These are phyloP conservation scores for Penicillium nucicola DNA, from an alignment of 495 filamentous ascomycete species.

Conservation along the genomic window DNA sequence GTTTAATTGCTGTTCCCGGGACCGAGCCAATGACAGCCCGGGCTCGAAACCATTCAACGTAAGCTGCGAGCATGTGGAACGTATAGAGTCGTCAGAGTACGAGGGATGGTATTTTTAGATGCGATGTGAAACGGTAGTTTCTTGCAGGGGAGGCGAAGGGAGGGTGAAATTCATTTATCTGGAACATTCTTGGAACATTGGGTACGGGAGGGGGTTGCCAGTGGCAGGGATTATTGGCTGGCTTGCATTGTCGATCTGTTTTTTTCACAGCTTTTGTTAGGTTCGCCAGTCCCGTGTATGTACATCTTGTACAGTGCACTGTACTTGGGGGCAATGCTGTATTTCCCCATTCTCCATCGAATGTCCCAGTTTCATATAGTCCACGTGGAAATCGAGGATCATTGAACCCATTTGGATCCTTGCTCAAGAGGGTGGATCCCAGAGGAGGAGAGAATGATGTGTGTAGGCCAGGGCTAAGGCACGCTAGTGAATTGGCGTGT, in stretches of 20 bases:
- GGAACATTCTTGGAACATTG: background rate
- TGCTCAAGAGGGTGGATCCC: background rate
- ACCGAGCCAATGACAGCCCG: too few relatives aligned
- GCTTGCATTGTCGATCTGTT: too few relatives aligned
- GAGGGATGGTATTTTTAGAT: background rate
- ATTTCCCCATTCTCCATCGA: background rate
- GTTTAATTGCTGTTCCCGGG: too few relatives aligned
- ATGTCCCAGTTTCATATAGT: slow-evolving; percentile 16
- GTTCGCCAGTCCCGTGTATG: too few relatives aligned
- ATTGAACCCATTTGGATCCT: background rate
- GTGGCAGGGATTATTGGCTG: too few relatives aligned
- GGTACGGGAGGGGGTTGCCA: too few relatives aligned
- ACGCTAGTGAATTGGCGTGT: slow-evolving; percentile 18
- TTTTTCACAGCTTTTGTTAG: too few relatives aligned
- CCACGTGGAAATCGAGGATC: slow-evolving; percentile 19
- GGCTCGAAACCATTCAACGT: background rate
- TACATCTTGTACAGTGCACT: too few relatives aligned
- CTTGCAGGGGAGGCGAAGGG: background rate
- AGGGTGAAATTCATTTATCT: background rate
- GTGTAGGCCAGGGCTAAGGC: background rate
- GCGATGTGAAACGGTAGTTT: background rate
- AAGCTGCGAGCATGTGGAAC: background rate
- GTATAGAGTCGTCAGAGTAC: too few relatives aligned
- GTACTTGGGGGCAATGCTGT: too few relatives aligned
- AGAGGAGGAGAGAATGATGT: background rate